These are phyloP conservation scores for Hydrangea macrophylla DNA, from an alignment of 148 eudicot genomes.

Conservation along the genomic window DNA sequence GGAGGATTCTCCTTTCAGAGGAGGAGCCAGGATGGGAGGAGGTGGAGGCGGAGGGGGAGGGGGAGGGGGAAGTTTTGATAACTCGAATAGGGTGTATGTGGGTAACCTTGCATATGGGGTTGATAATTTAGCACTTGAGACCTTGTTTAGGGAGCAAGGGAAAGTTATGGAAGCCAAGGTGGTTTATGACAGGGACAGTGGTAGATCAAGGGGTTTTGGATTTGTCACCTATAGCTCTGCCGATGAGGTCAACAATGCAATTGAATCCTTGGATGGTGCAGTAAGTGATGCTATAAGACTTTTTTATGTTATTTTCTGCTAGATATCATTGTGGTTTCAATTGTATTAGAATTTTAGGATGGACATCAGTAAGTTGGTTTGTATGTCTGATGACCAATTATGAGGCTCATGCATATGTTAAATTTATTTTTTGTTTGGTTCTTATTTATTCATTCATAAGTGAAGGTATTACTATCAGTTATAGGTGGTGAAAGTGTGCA, in stretches of 20 bases:
- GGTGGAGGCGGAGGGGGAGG: no score
- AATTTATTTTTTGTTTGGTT: no score
- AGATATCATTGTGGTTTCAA: not conserved
- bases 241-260: constrained; percentile 76
- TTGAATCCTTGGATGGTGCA: constrained; percentile 70
- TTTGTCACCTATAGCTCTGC: constrained; percentile 76
- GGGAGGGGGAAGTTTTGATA: constrained; percentile 45
- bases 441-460: not conserved
- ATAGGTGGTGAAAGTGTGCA: not conserved
- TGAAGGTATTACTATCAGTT: not conserved
- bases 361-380: no score
- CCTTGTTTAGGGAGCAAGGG: constrained; percentile 76
- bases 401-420: no score
- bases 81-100: constrained; percentile 69
- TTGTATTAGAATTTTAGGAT: not conserved
- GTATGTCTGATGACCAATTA: not conserved
- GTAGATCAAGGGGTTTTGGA: constrained; percentile 96
- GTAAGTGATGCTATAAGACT: constrained; percentile 44
- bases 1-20: constrained; percentile 47
- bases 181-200: constrained; percentile 89
- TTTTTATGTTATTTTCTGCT: not conserved
- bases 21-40: no score
- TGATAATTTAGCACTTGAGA: constrained; percentile 68
- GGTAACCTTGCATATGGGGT: constrained; percentile 93
- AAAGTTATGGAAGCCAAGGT: constrained; percentile 85